Percentiles rank a stretch among this genome's conserved stretches.
phyloP scores from a whole-genome alignment of 2,329 filamentous ascomycete genomes.

The Talaromyces marneffei region DNA sequence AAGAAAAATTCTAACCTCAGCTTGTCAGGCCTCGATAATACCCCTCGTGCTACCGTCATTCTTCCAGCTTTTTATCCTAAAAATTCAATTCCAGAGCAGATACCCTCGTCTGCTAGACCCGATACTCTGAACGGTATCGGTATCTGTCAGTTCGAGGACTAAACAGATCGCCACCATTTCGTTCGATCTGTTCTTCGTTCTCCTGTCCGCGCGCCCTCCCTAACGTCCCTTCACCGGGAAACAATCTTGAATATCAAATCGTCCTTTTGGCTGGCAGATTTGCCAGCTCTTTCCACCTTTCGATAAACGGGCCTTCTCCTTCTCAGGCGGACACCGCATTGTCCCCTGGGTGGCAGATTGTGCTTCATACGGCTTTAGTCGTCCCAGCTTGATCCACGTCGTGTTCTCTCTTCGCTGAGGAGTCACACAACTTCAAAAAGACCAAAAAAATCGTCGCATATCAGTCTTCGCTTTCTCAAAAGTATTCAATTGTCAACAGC shows the following conservation, averaged over 20 bases:
- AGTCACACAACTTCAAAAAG: background rate
- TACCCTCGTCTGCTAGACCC: conserved; percentile 73
- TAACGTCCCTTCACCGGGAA: conserved; percentile 64
- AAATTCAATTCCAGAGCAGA: conserved; percentile 43
- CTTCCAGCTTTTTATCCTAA: conserved; percentile 12
- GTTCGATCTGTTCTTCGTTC: conserved; percentile 74
- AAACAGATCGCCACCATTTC: conserved; percentile 73
- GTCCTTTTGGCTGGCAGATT: conserved; percentile 63
- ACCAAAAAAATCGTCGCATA: background rate
- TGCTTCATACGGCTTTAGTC: conserved; percentile 62
- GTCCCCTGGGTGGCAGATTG: conserved; percentile 97
- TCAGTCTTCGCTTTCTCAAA: conserved; percentile 25
- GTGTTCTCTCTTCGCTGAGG: conserved; percentile 9
- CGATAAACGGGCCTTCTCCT: conserved; percentile 82
- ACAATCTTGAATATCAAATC: conserved; percentile 28
- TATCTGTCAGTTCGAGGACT: conserved; percentile 62
- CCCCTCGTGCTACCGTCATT: conserved; percentile 21
- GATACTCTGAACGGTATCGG: conserved; percentile 83
- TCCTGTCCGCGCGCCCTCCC: conserved; percentile 79
- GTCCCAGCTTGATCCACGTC: conserved; percentile 12
- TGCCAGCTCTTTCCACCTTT: conserved; percentile 59
- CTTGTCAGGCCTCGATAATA: conserved; percentile 59
- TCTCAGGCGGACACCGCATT: conserved; percentile 86
- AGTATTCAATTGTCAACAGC: conserved; percentile 15
- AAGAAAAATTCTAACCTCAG: conserved; percentile 9